Percentiles rank a stretch among this genome's conserved stretches.
These are phyloP conservation scores for Malbranchea zuffiana DNA, from an alignment of 2,329 filamentous ascomycete genomes.

Conservation along the genomic window DNA sequence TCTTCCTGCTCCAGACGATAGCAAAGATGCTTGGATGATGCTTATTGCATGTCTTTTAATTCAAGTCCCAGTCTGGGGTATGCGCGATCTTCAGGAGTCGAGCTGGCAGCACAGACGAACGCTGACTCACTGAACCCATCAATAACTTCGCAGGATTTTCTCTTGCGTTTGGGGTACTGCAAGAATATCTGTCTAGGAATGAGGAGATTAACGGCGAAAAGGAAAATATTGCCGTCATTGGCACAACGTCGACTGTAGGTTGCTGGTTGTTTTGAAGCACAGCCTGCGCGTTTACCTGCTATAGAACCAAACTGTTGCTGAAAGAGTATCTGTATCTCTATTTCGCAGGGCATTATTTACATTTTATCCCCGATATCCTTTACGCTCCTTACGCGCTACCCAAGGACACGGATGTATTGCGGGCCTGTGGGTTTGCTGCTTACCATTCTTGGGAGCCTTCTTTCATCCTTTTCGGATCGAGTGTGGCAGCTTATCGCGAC, in stretches of 20 bases:
- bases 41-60: background rate
- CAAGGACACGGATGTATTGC: slow-evolving; percentile 26
- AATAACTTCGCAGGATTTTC: background rate
- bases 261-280: background rate
- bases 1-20: background rate
- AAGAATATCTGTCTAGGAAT: background rate
- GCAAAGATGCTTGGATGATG: background rate
- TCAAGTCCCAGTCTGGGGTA: background rate
- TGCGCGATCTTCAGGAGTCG: no score
- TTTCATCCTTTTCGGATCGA: slow-evolving; percentile 34
- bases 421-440: slow-evolving; percentile 29
- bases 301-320: no score
- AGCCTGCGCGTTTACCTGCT: no score
- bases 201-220: background rate
- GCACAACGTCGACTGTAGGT: background rate
- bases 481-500: slow-evolving; percentile 37
- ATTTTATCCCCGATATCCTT: slow-evolving; percentile 25
- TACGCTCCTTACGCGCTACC: slow-evolving; percentile 28
- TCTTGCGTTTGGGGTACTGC: background rate
- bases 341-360: slow-evolving; percentile 28
- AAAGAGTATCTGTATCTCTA: slow-evolving; percentile 17
- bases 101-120: no score
- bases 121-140: no score
- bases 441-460: slow-evolving; percentile 25
- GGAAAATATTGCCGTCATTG: background rate